These are phyloP conservation scores for Ehretia macrophylla DNA, from an alignment of 257 asterid species.

Conservation along the genomic window DNA sequence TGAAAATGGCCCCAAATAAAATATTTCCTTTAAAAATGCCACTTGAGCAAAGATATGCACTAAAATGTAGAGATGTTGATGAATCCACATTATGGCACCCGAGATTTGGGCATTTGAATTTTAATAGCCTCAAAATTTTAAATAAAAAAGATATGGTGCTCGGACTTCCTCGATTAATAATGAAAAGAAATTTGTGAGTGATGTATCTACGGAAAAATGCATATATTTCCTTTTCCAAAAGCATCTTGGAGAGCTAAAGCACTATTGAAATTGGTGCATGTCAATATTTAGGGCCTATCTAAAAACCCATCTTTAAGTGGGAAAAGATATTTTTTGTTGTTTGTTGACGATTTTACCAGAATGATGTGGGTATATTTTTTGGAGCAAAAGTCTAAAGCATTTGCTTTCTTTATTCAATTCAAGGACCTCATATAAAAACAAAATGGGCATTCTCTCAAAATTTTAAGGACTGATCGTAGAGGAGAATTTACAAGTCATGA, in stretches of 20 bases:
- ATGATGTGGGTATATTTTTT: constrained; percentile 17
- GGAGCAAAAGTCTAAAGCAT: constrained; percentile 6
- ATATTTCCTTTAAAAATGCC: too few relatives aligned
- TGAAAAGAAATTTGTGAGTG: constrained; percentile 7
- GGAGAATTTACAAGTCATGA: constrained; percentile 16
- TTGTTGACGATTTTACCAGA: constrained; percentile 14
- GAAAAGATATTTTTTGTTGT: constrained; percentile 1
- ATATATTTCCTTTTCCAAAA: neutral
- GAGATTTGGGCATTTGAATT: too few relatives aligned
- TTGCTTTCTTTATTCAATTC: constrained; percentile 12
- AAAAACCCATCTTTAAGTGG: neutral
- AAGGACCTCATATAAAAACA: constrained; percentile 15
- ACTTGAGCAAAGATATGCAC: too few relatives aligned
- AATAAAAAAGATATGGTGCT: too few relatives aligned
- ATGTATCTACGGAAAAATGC: constrained; percentile 5
- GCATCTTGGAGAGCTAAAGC: constrained; percentile 14
- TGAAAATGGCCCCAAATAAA: too few relatives aligned
- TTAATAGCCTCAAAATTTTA: too few relatives aligned
- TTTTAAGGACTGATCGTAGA: constrained; percentile 4
- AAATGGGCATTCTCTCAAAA: constrained; percentile 1
- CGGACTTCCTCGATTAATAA: too few relatives aligned
- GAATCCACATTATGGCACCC: too few relatives aligned
- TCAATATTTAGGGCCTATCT: too few relatives aligned
- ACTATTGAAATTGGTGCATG: constrained; percentile 9
- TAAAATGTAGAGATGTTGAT: too few relatives aligned